phyloP scores from a whole-genome alignment of 441 rosid species.

The Cnidoscolus chayamansa region DNA sequence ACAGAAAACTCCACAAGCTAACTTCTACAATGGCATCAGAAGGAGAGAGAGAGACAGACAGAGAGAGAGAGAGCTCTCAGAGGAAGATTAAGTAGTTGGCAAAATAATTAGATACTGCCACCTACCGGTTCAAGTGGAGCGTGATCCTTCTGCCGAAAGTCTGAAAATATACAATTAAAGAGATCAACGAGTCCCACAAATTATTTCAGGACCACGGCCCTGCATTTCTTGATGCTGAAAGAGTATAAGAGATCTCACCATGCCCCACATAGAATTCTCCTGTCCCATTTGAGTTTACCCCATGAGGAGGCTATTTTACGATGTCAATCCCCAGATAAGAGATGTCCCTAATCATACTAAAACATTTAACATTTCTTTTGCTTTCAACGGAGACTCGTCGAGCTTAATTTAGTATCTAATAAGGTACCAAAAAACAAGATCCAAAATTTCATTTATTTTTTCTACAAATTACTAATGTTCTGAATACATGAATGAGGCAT shows the following conservation, averaged over 20 bases:
- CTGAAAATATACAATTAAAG: background rate
- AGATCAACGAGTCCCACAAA: constrained; percentile 20
- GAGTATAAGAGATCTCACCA: no score
- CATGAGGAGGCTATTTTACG: no score
- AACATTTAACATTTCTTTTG: no score
- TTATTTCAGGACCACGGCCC: background rate
- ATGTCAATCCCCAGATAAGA: no score
- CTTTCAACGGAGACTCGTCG: no score
- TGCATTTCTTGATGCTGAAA: background rate
- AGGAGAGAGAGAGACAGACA: background rate
- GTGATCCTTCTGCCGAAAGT: background rate
- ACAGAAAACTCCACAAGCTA: constrained; percentile 18
- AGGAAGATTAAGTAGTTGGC: background rate
- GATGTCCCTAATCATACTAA: no score
- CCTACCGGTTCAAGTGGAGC: constrained; percentile 25
- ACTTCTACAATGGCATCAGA: background rate
- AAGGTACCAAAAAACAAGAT: background rate
- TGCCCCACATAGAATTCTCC: no score
- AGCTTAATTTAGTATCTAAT: no score
- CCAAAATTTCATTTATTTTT: constrained; percentile 38
- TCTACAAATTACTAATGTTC: constrained; percentile 27
- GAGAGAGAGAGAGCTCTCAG: background rate
- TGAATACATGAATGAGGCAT: constrained; percentile 19
- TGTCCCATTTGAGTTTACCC: no score
- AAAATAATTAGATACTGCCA: constrained; percentile 15